phyloP scores from a whole-genome alignment of 257 asterid species.

The Forsythia suspensa region DNA sequence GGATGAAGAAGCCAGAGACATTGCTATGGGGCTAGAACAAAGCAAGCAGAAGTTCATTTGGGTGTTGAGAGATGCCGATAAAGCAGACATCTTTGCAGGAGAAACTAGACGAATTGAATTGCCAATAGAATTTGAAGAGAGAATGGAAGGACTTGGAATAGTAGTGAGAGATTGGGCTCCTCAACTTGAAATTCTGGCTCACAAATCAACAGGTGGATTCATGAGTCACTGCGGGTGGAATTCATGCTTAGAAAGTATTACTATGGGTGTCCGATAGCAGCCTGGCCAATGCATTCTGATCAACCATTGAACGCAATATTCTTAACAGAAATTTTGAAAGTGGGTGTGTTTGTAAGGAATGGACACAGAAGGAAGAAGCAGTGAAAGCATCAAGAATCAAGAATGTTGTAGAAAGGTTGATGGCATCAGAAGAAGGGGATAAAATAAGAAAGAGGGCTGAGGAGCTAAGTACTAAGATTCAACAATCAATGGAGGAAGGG shows the following conservation, averaged over 20 bases:
- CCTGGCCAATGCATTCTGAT: conserved; percentile 71
- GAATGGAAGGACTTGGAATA: conserved; percentile 39
- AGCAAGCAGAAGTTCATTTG: conserved; percentile 50
- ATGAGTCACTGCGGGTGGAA: conserved; percentile 61
- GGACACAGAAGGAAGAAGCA: conserved; percentile 23
- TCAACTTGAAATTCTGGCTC: conserved; percentile 49
- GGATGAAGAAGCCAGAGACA: conserved; percentile 30
- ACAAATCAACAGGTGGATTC: conserved; percentile 42
- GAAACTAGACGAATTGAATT: conserved; percentile 33
- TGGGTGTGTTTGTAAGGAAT: conserved; percentile 40
- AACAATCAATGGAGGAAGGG: conserved; percentile 10
- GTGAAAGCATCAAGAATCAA: conserved; percentile 38
- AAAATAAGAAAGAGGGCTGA: conserved; percentile 35
- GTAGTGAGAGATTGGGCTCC: conserved; percentile 64
- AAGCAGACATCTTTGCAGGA: conserved; percentile 40
- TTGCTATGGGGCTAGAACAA: conserved; percentile 49
- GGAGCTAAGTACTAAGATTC: conserved; percentile 3
- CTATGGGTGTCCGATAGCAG: conserved; percentile 52
- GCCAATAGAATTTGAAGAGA: conserved; percentile 46
- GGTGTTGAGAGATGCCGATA: conserved; percentile 63
- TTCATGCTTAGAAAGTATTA: conserved; percentile 44
- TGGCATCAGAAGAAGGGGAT: conserved; percentile 50
- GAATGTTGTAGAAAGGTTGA: conserved; percentile 41
- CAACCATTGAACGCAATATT: conserved; percentile 52
- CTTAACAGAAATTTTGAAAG: conserved; percentile 33